Evolutionary conservation across 345 rosid genomes (phyloP).

Genomic region (Camelina hispida): DNA sequence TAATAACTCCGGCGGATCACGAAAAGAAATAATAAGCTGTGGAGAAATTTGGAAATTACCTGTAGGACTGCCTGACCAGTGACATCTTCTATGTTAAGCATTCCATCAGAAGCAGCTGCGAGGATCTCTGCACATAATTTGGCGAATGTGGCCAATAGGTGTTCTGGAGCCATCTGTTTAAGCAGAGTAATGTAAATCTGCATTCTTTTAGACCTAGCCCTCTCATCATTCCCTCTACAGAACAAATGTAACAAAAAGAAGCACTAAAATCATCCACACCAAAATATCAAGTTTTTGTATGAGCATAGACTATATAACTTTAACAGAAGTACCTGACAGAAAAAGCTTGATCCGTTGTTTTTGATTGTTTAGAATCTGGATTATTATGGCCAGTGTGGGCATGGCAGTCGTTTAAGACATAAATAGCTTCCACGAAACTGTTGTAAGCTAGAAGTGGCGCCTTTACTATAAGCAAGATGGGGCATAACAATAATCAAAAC

Average conservation of each 20-base stretch:
- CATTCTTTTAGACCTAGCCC: conserved; percentile 83
- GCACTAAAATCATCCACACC: conserved; percentile 29
- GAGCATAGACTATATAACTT: conserved; percentile 10
- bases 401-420: conserved; percentile 80
- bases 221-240: conserved; percentile 81
- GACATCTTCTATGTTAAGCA: conserved; percentile 72
- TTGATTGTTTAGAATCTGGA: conserved; percentile 56
- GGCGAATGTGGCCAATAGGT: conserved; percentile 92
- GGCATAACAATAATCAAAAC: conserved; percentile 26
- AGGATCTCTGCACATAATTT: conserved; percentile 94
- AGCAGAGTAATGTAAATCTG: conserved; percentile 74
- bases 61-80: conserved; percentile 88
- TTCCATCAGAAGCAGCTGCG: conserved; percentile 91
- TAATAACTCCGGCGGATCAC: not conserved
- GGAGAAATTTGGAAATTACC: conserved; percentile 49
- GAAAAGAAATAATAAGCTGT: not conserved
- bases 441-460: conserved; percentile 96
- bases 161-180: conserved; percentile 98
- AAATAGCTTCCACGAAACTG: conserved; percentile 95
- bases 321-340: conserved; percentile 64
- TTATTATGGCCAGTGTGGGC: conserved; percentile 58
- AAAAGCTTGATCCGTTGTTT: conserved; percentile 59
- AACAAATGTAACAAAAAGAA: conserved; percentile 22
- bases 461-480: conserved; percentile 60
- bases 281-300: conserved; percentile 26